Evolutionary conservation across 208 protist species (phyloP).

Genomic region (Trypanosoma caninum): DNA sequence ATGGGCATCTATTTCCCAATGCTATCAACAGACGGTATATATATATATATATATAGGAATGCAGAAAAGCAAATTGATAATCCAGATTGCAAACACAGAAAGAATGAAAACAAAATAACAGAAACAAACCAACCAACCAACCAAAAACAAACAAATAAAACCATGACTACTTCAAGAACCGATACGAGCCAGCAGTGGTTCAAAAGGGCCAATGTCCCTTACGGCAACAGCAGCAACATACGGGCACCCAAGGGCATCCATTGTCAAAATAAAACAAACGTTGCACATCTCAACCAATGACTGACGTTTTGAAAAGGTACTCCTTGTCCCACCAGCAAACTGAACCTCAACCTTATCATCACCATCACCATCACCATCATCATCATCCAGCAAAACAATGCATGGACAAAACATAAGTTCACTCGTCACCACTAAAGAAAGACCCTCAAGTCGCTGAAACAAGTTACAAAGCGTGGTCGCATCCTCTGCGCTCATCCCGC

Average conservation of each 20-base stretch:
- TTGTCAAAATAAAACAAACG: slow-evolving; percentile 56
- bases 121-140: too few species aligned
- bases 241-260: slow-evolving; percentile 72
- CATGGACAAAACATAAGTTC: slow-evolving; percentile 89
- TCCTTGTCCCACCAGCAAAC: background rate
- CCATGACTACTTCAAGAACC: slow-evolving; percentile 24
- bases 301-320: slow-evolving; percentile 7
- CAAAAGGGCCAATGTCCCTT: slow-evolving; percentile 59
- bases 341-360: slow-evolving; percentile 10
- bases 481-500: background rate
- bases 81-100: too few species aligned
- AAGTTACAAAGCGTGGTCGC: slow-evolving; percentile 25
- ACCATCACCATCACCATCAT: slow-evolving; percentile 17
- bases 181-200: slow-evolving; percentile 68
- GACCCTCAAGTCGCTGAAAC: slow-evolving; percentile 30
- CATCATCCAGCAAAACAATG: slow-evolving; percentile 19
- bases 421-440: slow-evolving; percentile 80
- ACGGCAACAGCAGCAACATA: slow-evolving; percentile 66
- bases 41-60: too few species aligned
- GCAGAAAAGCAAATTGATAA: too few species aligned
- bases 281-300: slow-evolving; percentile 52
- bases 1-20: too few species aligned
- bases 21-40: too few species aligned
- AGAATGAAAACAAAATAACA: slow-evolving; percentile 7
- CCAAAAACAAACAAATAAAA: background rate